These are phyloP conservation scores for Aspergillus olivimuriae DNA, from an alignment of 495 filamentous ascomycete species.

Conservation along the genomic window DNA sequence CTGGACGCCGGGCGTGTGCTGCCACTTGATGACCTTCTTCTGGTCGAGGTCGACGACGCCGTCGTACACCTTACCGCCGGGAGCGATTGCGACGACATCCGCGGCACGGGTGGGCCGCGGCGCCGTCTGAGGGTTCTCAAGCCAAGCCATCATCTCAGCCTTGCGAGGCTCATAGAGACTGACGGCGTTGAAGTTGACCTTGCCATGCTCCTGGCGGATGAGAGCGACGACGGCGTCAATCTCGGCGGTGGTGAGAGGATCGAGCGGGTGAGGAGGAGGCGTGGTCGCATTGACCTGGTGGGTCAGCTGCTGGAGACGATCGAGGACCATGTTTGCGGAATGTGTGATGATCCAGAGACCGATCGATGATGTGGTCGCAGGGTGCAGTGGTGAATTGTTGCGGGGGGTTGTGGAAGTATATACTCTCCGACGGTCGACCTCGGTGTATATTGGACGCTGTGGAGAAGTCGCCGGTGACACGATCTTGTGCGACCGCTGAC, in stretches of 20 bases:
- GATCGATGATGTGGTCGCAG: too few relatives aligned
- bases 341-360: too few relatives aligned
- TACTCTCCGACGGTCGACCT: too few relatives aligned
- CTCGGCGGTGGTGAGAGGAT: constrained; percentile 71
- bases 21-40: constrained; percentile 68
- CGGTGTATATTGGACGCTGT: too few relatives aligned
- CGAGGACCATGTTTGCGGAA: constrained; percentile 53
- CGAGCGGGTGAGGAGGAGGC: constrained; percentile 68
- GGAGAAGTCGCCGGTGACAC: too few relatives aligned
- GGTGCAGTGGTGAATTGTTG: too few relatives aligned
- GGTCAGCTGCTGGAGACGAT: constrained; percentile 62
- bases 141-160: constrained; percentile 78
- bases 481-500: too few relatives aligned
- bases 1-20: constrained; percentile 71
- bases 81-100: constrained; percentile 81
- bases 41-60: constrained; percentile 73
- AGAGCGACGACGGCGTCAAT: constrained; percentile 69
- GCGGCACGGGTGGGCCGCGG: constrained; percentile 67
- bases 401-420: too few relatives aligned
- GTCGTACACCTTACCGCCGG: constrained; percentile 76
- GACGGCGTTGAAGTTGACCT: constrained; percentile 81
- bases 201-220: constrained; percentile 63
- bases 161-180: constrained; percentile 86
- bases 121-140: constrained; percentile 53
- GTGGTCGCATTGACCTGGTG: constrained; percentile 54